Percentiles rank a stretch among this genome's conserved stretches.
These are phyloP conservation scores for Calonectria fujianensis DNA, from an alignment of 2,329 filamentous ascomycete species.

Conservation along the genomic window DNA sequence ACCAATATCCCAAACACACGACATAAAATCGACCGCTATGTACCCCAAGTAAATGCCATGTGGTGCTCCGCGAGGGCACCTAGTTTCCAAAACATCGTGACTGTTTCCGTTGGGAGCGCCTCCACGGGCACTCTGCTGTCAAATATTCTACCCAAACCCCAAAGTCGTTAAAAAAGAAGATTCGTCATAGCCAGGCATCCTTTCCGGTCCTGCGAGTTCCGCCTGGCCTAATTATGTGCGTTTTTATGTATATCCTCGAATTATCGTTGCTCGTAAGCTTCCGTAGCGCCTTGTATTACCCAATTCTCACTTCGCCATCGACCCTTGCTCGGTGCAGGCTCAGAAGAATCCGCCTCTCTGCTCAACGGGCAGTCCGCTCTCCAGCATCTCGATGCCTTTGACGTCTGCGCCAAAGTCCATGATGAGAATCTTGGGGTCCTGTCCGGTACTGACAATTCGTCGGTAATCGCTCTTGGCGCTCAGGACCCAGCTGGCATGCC, in stretches of 20 bases:
- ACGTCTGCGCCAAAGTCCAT: conserved; percentile 89
- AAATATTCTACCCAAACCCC: conserved; percentile 47
- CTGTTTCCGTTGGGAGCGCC: conserved; percentile 44
- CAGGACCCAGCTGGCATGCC: conserved; percentile 97
- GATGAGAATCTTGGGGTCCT: conserved; percentile 93
- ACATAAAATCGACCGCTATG: conserved; percentile 26
- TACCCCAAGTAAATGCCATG: conserved; percentile 41
- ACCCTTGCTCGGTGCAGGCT: conserved; percentile 27
- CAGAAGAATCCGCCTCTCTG: conserved; percentile 54
- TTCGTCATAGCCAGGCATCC: conserved; percentile 38
- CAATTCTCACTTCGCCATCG: conserved; percentile 15
- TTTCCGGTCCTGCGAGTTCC: conserved; percentile 37
- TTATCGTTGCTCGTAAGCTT: conserved; percentile 36
- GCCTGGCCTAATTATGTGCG: conserved; percentile 33
- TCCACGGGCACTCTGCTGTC: conserved; percentile 29
- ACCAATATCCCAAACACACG: conserved; percentile 31
- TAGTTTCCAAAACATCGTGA: conserved; percentile 44
- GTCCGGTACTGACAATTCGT: conserved; percentile 94
- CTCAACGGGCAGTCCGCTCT: conserved; percentile 61
- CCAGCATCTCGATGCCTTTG: conserved; percentile 74
- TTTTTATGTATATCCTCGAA: conserved; percentile 31
- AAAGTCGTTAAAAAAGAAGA: conserved; percentile 46
- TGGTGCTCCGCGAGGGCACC: conserved; percentile 50
- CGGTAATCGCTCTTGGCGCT: conserved; percentile 97
- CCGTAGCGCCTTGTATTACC: conserved; percentile 17